These are phyloP conservation scores for Xylaria hypoxylon DNA, from an alignment of 2,329 filamentous ascomycete species.

Conservation along the genomic window DNA sequence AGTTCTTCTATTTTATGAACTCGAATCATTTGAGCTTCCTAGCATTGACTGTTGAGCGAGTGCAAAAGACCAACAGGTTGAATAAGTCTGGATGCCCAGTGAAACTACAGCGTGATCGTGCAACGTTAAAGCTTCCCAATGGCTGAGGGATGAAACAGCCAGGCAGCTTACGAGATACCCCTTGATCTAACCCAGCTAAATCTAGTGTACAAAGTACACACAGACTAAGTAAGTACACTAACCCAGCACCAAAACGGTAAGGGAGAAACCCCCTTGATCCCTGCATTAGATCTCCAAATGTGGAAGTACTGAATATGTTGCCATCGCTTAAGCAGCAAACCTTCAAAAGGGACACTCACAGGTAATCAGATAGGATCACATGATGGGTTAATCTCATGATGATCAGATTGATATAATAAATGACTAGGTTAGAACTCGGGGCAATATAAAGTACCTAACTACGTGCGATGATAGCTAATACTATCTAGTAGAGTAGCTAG, in stretches of 20 bases:
- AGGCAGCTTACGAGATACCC: slow-evolving; percentile 1
- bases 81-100: slow-evolving; percentile 18
- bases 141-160: slow-evolving; percentile 34
- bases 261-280: slow-evolving; percentile 26
- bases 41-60: not conserved
- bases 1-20: not conserved
- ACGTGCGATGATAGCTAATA: no score
- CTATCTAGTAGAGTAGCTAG: no score
- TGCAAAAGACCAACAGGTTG: not conserved
- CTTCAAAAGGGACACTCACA: not conserved
- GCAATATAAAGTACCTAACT: not conserved
- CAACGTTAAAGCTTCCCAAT: slow-evolving; percentile 28
- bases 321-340: slow-evolving; percentile 5
- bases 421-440: not conserved
- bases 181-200: not conserved
- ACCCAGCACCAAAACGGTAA: slow-evolving; percentile 1
- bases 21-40: slow-evolving; percentile 3
- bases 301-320: slow-evolving; percentile 15
- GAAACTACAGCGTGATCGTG: slow-evolving; percentile 25
- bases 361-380: slow-evolving; percentile 9
- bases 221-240: no score
- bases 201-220: no score
- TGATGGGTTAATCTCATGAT: slow-evolving; percentile 28
- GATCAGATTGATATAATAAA: slow-evolving; percentile 4
- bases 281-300: slow-evolving; percentile 34